Evolutionary conservation across 345 rosid genomes (phyloP), one percentile per base, ranked within the genome.

Genomic region (Rhodamnia rubescens): DNA sequence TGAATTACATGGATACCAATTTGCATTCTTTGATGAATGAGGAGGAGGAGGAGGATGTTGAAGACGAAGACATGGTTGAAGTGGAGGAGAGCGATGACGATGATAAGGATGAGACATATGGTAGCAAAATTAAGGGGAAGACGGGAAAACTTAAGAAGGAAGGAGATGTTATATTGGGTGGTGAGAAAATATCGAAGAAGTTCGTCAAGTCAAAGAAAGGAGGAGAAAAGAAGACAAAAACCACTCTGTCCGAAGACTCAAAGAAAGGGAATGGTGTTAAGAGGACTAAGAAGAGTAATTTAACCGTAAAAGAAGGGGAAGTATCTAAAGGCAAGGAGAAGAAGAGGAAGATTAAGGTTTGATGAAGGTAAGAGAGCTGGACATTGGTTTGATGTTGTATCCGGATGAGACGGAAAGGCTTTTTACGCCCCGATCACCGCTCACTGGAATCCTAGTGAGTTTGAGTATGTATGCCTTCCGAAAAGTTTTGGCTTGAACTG

Each of bases 261-360:
- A 83, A 55, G 53, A 75, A 83, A 11, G 56, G 74, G 50, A 57
- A 82, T 81, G 59, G 52, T 29, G 64, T 24, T 29, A 84, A 83
- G 82, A 86, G 74, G 87, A 22, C 7, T 3, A 83, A 55, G 83
- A 86, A 83, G 81, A 85, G 49, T 21, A 16, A 53, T 40, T 29
- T 36, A 53, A 32, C 81, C n/a, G 69, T 40, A 22, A 57, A 81
- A 64, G 84, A 32, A 84, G 58, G 16, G 24, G 81, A 55, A 74
- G 83, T 44, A 24, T 36, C 82, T 14, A 11, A 22, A 40, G 84
- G 82, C n/a, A 42, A 84, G 81, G 87, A 42, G 52, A 82, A 53
- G 29, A 61, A 83, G 36, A 85, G 32, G 36, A 54, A 47, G 54
- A 82, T 18, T 69, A 32, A 32, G 78, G 78, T 69, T 32, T 69